Conservation (phyloP, 768 basidiomycete genomes). For the Clavulina sp. region DNA sequence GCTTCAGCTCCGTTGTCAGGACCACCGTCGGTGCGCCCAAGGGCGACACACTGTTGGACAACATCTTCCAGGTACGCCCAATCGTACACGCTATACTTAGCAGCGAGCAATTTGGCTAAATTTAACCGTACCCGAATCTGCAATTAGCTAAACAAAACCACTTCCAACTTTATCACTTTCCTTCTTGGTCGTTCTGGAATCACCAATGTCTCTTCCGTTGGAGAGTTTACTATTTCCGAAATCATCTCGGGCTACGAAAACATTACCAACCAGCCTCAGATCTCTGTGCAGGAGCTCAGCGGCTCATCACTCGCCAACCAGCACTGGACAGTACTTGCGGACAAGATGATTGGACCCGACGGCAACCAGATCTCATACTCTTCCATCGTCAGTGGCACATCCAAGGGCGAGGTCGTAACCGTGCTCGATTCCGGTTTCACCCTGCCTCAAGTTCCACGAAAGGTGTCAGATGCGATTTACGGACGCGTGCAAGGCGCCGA, state of each 20-base stretch:
- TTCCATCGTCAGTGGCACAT: slow-evolving; percentile 54
- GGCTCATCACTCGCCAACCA: slow-evolving; percentile 32
- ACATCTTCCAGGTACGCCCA: slow-evolving; percentile 31
- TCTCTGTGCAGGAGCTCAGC: slow-evolving; percentile 29
- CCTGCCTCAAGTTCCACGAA: slow-evolving; percentile 41
- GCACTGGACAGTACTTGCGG: slow-evolving; percentile 59
- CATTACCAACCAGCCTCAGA: slow-evolving; percentile 42
- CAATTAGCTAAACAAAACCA: slow-evolving; percentile 33
- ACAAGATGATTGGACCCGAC: slow-evolving; percentile 60
- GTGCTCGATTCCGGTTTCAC: slow-evolving; percentile 37
- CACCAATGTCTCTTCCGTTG: slow-evolving; percentile 32
- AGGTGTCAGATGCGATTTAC: slow-evolving; percentile 68
- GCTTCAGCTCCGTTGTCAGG: neutral
- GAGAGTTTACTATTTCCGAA: slow-evolving; percentile 56
- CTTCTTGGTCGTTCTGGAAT: slow-evolving; percentile 44
- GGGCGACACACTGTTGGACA: slow-evolving; percentile 44
- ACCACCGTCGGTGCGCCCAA: slow-evolving; percentile 18
- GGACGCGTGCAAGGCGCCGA: slow-evolving; percentile 57
- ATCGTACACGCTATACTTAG: neutral
- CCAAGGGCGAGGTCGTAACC: slow-evolving; percentile 44
- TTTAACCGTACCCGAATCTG: neutral
- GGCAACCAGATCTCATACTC: slow-evolving; percentile 39
- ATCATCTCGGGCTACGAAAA: slow-evolving; percentile 42
- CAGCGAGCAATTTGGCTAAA: neutral
- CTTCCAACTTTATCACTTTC: slow-evolving; percentile 49